Evolutionary conservation across 2,329 filamentous ascomycete species (phyloP), one percentile per base, ranked within the genome.

Genomic region (Monosporascus sp.): DNA sequence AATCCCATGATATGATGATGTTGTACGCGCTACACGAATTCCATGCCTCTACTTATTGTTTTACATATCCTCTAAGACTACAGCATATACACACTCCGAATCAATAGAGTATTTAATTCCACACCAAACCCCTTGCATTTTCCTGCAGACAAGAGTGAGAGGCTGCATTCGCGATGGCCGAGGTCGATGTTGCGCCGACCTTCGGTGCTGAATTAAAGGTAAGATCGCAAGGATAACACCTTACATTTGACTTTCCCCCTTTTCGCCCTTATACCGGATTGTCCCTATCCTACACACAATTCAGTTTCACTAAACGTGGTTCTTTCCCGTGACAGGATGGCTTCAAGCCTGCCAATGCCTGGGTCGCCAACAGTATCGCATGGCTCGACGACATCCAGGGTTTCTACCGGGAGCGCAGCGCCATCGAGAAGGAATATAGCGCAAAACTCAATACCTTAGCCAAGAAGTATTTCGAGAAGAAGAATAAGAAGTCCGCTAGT

Each of bases 321-420:
- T 15, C 43, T 60, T 46, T 56, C 50, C 44, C 45, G 47, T 47
- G 58, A 31, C 52, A 97, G 90, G 94, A 99, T 84, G 90, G 89
- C 68, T 99, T 97, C 80, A 97, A 95, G 73, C 84, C 90, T 18
- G 91, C 95, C 69, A 97, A 92, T 74, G 84, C 81, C 64, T 99
- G 94, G 94, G 89, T 95, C 53, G 80, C 84, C 58, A 86, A 89
- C 70, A 91, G 93, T 59, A 96, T 99, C 69, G 78, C 83, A 60
- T 99, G 93, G 93, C 85, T 99, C 55, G 93, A 97, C 65, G 94
- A 99, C 65, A 89, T 99, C 58, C 90, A 99, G 71, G 86, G 90
- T 67, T 99, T 97, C 77, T 99, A 97, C 77, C 89, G 94, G 59
- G 94, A 99, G 72, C 84, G 95, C 53, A 90, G 90, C 67, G 84